A percentile compares a stretch with the other conserved stretches of the same genome.
phyloP scores from a whole-genome alignment of 1,284 basidiomycete genomes.

The Cutaneotrichosporon sp. region DNA sequence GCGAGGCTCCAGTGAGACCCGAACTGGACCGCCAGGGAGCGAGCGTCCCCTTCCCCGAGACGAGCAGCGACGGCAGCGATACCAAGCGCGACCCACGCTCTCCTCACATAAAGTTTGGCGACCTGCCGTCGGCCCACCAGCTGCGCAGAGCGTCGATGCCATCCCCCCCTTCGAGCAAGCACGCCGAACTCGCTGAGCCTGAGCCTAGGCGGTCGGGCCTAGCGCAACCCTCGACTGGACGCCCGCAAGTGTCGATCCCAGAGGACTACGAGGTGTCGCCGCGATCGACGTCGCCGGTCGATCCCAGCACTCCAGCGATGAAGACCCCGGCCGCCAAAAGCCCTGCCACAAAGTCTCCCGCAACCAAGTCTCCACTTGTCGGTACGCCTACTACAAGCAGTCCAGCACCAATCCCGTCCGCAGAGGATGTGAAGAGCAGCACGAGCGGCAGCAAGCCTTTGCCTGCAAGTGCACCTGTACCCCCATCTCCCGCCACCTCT shows the following conservation, averaged over 20 bases:
- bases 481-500: background rate
- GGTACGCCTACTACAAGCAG: background rate
- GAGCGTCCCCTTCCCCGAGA: conserved; percentile 1
- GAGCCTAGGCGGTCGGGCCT: background rate
- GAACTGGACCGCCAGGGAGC: background rate
- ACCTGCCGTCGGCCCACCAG: background rate
- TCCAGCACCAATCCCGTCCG: background rate
- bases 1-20: background rate
- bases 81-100: background rate
- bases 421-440: background rate
- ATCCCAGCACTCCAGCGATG: background rate
- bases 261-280: background rate
- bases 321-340: background rate
- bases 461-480: background rate
- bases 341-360: too few species aligned
- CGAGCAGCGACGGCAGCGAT: background rate
- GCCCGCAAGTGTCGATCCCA: background rate
- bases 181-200: background rate
- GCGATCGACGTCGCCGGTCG: background rate
- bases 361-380: background rate
- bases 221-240: background rate
- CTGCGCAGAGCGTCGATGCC: background rate
- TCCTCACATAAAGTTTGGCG: conserved; percentile 4
- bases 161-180: background rate
- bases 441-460: background rate